Percentiles rank a stretch among this genome's conserved stretches.
Evolutionary conservation across 2,329 filamentous ascomycete genomes (phyloP).

Genomic region (Dactylellina cionopaga): DNA sequence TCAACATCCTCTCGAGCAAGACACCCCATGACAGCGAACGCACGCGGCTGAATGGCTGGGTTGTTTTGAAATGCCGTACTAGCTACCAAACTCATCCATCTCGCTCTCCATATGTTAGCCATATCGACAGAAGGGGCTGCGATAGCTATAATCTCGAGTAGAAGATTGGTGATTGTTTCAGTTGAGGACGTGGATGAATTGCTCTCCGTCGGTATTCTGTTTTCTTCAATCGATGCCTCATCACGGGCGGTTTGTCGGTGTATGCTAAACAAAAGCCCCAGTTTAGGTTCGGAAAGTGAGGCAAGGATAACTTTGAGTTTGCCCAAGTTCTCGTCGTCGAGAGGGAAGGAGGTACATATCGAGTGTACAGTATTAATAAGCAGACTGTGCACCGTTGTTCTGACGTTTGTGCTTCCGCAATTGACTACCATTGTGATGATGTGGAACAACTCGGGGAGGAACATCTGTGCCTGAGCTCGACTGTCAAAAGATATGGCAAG

Average conservation of each 20-base stretch:
- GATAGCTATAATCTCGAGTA: constrained; percentile 72
- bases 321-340: constrained; percentile 70
- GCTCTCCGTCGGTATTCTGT: constrained; percentile 52
- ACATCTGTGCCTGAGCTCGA: constrained; percentile 74
- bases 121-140: constrained; percentile 73
- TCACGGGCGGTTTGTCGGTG: constrained; percentile 56
- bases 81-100: constrained; percentile 78
- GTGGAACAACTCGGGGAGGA: constrained; percentile 75
- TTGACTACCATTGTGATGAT: constrained; percentile 77
- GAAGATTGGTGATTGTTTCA: constrained; percentile 70
- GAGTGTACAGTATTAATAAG: constrained; percentile 75
- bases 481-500: constrained; percentile 74
- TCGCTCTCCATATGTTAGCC: constrained; percentile 75
- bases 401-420: constrained; percentile 69
- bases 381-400: constrained; percentile 71
- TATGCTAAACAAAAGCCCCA: constrained; percentile 68
- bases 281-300: constrained; percentile 69
- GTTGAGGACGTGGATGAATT: constrained; percentile 60
- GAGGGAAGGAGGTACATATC: constrained; percentile 72
- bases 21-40: constrained; percentile 77
- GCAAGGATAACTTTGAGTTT: constrained; percentile 69
- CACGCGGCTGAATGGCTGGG: constrained; percentile 74
- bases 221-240: constrained; percentile 54
- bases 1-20: constrained; percentile 77
- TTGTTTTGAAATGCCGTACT: constrained; percentile 79